These are phyloP conservation scores for Fagus crenata DNA, from an alignment of 306 rosid genomes.

Conservation along the genomic window DNA sequence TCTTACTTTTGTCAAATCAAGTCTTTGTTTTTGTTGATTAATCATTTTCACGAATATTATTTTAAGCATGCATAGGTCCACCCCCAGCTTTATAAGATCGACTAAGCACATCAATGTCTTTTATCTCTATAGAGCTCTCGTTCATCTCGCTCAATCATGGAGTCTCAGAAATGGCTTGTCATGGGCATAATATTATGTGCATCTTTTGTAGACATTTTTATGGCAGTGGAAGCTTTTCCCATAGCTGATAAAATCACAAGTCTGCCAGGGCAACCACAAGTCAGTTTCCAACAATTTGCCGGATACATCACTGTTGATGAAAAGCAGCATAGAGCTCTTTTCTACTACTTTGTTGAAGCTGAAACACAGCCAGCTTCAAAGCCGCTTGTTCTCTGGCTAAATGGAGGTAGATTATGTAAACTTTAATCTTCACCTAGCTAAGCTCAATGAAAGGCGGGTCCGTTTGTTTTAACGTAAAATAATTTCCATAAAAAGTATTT, in stretches of 20 bases:
- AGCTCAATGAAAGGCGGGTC: too few species aligned
- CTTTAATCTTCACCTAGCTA: background rate
- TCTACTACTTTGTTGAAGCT: constrained; percentile 48
- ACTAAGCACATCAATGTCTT: too few species aligned
- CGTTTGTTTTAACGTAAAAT: too few species aligned
- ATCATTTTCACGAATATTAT: too few species aligned
- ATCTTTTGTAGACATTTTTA: background rate
- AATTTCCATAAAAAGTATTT: too few species aligned
- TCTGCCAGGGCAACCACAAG: constrained; percentile 38
- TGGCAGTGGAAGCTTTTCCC: constrained; percentile 13
- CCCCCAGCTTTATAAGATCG: too few species aligned
- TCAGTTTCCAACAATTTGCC: constrained; percentile 38
- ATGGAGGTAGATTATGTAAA: constrained; percentile 26
- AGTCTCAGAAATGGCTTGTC: constrained; percentile 9
- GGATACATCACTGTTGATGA: constrained; percentile 43
- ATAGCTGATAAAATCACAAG: constrained; percentile 29
- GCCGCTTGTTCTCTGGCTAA: constrained; percentile 45
- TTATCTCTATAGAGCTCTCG: too few species aligned
- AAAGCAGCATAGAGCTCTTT: constrained; percentile 31
- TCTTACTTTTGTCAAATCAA: too few species aligned
- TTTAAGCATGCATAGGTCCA: too few species aligned
- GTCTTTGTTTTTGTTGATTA: too few species aligned
- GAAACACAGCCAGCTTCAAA: constrained; percentile 35
- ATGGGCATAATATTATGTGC: background rate
- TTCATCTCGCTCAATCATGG: constrained; percentile 11